These are phyloP conservation scores for Neurospora africana DNA, from an alignment of 495 filamentous ascomycete genomes.

Conservation along the genomic window DNA sequence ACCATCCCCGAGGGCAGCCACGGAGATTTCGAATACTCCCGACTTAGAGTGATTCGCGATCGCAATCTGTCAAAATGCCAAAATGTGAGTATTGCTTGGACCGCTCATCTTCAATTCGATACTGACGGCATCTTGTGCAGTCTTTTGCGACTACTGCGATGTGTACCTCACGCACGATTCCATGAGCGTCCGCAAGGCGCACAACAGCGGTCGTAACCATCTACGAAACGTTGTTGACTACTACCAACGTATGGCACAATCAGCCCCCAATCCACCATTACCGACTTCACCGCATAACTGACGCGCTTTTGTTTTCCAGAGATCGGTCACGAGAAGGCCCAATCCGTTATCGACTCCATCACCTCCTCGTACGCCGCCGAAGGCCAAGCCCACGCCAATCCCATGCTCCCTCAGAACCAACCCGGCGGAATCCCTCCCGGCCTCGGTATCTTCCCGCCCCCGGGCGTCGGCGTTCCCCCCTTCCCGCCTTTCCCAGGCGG, in stretches of 20 bases:
- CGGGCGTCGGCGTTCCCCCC: constrained; percentile 8
- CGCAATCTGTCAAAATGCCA: constrained; percentile 28
- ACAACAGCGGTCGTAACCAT: constrained; percentile 94
- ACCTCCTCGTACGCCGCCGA: constrained; percentile 89
- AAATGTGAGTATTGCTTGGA: constrained; percentile 24
- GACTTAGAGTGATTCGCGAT: not conserved
- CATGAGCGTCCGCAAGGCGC: constrained; percentile 97
- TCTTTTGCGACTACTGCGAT: constrained; percentile 96
- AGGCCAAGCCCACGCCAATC: constrained; percentile 75
- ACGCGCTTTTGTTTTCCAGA: constrained; percentile 38
- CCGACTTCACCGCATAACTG: constrained; percentile 1
- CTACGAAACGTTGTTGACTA: constrained; percentile 95
- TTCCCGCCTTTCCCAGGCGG: constrained; percentile 18
- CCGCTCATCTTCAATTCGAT: constrained; percentile 2
- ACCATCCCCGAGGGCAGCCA: not conserved
- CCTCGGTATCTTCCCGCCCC: constrained; percentile 19
- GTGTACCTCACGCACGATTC: constrained; percentile 99
- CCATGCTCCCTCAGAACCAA: constrained; percentile 59
- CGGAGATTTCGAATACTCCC: not conserved
- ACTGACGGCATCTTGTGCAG: constrained; percentile 11
- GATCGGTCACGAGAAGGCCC: constrained; percentile 97
- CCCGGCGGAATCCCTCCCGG: constrained; percentile 41
- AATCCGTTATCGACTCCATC: constrained; percentile 95
- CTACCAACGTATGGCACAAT: constrained; percentile 67
- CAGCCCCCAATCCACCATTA: not conserved